These are phyloP conservation scores for Sugiyamaella chiloensis DNA, from an alignment of 805 yeast genomes.

Conservation along the genomic window DNA sequence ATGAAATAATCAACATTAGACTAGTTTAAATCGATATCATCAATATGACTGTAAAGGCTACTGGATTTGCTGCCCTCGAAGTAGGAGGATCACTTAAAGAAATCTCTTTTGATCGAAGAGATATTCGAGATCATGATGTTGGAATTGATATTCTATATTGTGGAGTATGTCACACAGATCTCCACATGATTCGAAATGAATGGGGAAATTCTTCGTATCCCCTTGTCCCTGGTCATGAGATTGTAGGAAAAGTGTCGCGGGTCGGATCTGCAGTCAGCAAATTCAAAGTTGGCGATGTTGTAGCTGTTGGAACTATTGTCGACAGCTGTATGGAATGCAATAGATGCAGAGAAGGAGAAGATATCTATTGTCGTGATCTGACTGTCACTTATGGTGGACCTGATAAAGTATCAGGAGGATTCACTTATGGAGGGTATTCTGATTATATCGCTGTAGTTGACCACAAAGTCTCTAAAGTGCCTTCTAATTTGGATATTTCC, in stretches of 20 bases:
- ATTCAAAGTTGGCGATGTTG: slow-evolving; percentile 63
- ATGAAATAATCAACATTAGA: no score
- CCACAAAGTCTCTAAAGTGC: slow-evolving; percentile 60
- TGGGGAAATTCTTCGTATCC: slow-evolving; percentile 45
- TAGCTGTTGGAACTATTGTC: slow-evolving; percentile 74
- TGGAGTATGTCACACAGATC: slow-evolving; percentile 56
- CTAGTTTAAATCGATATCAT: no score
- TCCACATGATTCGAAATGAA: slow-evolving; percentile 48
- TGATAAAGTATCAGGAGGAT: slow-evolving; percentile 53
- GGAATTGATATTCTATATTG: slow-evolving; percentile 25
- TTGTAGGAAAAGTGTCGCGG: slow-evolving; percentile 30
- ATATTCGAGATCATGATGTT: slow-evolving; percentile 30
- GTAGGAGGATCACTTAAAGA: neutral
- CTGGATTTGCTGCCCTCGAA: neutral
- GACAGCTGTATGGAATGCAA: slow-evolving; percentile 59
- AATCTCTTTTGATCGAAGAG: neutral
- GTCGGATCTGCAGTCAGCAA: slow-evolving; percentile 23
- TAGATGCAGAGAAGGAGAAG: slow-evolving; percentile 50
- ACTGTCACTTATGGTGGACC: slow-evolving; percentile 50
- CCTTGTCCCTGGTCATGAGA: slow-evolving; percentile 50
- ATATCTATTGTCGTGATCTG: slow-evolving; percentile 40
- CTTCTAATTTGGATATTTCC: slow-evolving; percentile 50
- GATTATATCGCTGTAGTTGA: slow-evolving; percentile 43
- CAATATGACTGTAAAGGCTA: no score
- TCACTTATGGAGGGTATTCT: slow-evolving; percentile 53